Evolutionary conservation across 169 alveolate genomes (phyloP), one percentile per base, ranked within the genome.

Genomic region (Eimeria acervulina): DNA sequence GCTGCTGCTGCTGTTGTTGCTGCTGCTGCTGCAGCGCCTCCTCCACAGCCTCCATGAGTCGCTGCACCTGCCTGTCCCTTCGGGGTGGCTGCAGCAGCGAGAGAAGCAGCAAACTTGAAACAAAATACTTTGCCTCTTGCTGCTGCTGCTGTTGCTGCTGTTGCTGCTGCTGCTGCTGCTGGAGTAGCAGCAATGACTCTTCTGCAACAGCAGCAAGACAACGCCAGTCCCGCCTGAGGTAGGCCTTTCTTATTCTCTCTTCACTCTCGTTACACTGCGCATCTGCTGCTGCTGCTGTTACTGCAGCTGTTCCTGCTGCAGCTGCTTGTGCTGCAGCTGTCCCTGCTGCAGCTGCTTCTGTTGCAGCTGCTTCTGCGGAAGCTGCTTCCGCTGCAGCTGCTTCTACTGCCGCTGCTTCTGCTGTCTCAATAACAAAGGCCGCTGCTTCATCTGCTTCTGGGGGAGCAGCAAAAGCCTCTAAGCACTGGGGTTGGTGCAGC

Each of bases 21-120:
- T 51, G 59, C 59, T 12, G 59, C 59, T 51, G 59, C 59, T 51
- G 59, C 59, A 51, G 59, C 59, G 59, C 59, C 59, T 12, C 59
- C 59, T 1, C 59, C 15, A 51, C 59, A 19, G 66, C 44, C 66
- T 36, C 89, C 55, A 78, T 17, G 40, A 78, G 63, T 10, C 89
- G 89, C 33, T 40, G 89, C 19, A 78, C 61, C 36, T 59, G 89
- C n/a, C 28, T 15, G 66, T 78, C 89, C 47, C 89, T n/a, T 33
- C 40, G 89, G 36, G 89, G 89, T 1, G 89, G 89, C 15, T 26
- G 89, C 44, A 78, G 89, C 89, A 78, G 33, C 0, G 89, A 78
- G 31, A 78, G 63, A 17, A 78, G 89, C 59, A 78, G 28, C 89
- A 78, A 33, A 19, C 66, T 63, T 19, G 89, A 38, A 59, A 63